Percentiles rank a stretch among this genome's conserved stretches.
phyloP scores from a whole-genome alignment of 192 early-diverging fungal genomes.

The Coemansia sp. region DNA sequence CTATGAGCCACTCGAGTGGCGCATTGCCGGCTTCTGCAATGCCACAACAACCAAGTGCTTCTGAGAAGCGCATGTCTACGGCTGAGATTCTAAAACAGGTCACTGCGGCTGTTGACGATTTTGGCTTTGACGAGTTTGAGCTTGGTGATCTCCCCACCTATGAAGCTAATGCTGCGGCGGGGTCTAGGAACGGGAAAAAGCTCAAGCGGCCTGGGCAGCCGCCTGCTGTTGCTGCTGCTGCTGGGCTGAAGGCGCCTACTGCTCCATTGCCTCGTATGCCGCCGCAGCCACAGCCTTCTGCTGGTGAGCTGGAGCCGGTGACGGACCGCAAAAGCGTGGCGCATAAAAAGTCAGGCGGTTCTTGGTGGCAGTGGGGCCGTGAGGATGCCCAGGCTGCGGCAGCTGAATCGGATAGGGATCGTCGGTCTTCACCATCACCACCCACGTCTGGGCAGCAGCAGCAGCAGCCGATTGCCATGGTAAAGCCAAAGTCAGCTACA shows the following conservation, averaged over 20 bases:
- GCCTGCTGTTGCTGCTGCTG: neutral
- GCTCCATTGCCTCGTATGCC: neutral
- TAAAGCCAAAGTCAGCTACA: neutral
- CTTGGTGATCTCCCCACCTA: conserved; percentile 25
- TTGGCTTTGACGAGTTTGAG: conserved; percentile 51
- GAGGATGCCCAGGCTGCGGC: conserved; percentile 18
- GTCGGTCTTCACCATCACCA: neutral
- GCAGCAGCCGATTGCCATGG: neutral
- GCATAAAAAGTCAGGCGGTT: conserved; percentile 50
- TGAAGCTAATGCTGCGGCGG: conserved; percentile 10
- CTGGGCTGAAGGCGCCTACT: neutral
- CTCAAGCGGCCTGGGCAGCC: neutral
- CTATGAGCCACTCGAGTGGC: conserved; percentile 1
- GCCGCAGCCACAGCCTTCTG: neutral
- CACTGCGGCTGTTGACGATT: conserved; percentile 46
- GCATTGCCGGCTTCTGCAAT: neutral
- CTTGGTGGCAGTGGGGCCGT: conserved; percentile 55
- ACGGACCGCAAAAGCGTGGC: conserved; percentile 31
- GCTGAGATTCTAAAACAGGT: conserved; percentile 55
- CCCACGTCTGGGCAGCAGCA: neutral
- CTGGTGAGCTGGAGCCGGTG: neutral
- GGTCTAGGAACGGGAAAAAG: conserved; percentile 6
- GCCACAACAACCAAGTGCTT: conserved; percentile 1
- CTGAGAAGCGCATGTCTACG: conserved; percentile 43
- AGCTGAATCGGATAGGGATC: neutral